phyloP scores from a whole-genome alignment of 495 filamentous ascomycete genomes.

The Penicillium dipodomyicola region DNA sequence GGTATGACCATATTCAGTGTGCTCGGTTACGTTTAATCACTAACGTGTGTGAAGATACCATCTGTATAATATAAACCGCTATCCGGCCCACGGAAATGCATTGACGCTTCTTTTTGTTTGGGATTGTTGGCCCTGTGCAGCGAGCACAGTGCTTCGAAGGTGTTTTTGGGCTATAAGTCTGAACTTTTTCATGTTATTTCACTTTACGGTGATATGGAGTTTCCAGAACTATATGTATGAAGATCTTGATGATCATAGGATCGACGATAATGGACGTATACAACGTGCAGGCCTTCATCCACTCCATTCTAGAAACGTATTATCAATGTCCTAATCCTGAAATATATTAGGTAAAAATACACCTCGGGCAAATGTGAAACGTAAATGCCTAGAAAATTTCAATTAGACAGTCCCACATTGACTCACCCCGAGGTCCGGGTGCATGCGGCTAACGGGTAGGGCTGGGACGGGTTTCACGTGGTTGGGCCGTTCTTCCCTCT shows the following conservation, averaged over 20 bases:
- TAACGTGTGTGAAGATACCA: background rate
- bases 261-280: background rate
- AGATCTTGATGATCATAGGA: background rate
- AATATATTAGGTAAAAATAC: background rate
- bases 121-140: background rate
- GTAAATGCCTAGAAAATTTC: background rate
- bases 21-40: background rate
- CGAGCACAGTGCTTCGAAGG: background rate
- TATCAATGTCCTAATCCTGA: no score
- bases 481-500: background rate
- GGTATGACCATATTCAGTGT: background rate
- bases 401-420: background rate
- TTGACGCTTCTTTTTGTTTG: background rate
- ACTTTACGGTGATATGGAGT: background rate
- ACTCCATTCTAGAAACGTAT: background rate
- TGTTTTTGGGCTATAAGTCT: background rate
- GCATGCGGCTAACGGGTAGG: constrained; percentile 4
- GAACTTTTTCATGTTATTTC: background rate
- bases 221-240: background rate
- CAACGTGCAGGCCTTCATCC: background rate
- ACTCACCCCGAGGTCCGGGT: no score
- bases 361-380: background rate
- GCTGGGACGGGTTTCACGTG: background rate
- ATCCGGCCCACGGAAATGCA: background rate
- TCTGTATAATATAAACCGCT: background rate